Base-by-base conservation (phyloP, 805 yeast genomes). In the Novakomyces olei region DNA sequence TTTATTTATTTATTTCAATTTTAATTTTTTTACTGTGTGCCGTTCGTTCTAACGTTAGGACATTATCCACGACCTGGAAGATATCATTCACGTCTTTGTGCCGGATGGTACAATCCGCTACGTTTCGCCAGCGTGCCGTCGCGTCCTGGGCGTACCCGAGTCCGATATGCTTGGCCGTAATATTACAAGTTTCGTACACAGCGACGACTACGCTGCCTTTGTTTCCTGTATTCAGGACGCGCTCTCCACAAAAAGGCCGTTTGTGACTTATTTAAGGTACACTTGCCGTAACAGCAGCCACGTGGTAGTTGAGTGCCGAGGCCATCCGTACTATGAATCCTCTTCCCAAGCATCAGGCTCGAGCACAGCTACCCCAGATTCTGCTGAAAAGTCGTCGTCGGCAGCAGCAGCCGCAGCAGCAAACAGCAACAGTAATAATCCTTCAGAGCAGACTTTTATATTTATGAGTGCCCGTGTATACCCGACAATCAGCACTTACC, bases 381-480 rank as follows among this genome's bases (percentile, higher is more conserved):
- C n/a, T n/a, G n/a, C n/a, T n/a, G n/a, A n/a, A n/a, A n/a, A n/a
- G n/a, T n/a, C n/a, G n/a, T n/a, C n/a, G n/a, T n/a, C n/a, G n/a
- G n/a, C n/a, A n/a, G n/a, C n/a, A n/a, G n/a, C n/a, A n/a, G n/a
- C n/a, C n/a, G n/a, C n/a, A n/a, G n/a, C n/a, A n/a, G n/a, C n/a
- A n/a, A n/a, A n/a, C n/a, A n/a, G n/a, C n/a, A 12, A 22, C 12
- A 12, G 12, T 10, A 12, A 22, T 22, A 12, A 22, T 22, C 17
- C 33, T n/a, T 25, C 31, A 19, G 41, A 38, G 17, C 32, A 41
- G 35, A 39, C 33, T 15, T 37, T 41, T 20, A 35, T 39, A 19
- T 39, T 39, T 33, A 27, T 39, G 19, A 39, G 37, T 12, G 42
- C 39, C 4, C 36, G 42, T 17, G 39, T 36, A n/a, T 37, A 31